Evolutionary conservation across 345 rosid genomes (phyloP).

Genomic region (Viola odorata): DNA sequence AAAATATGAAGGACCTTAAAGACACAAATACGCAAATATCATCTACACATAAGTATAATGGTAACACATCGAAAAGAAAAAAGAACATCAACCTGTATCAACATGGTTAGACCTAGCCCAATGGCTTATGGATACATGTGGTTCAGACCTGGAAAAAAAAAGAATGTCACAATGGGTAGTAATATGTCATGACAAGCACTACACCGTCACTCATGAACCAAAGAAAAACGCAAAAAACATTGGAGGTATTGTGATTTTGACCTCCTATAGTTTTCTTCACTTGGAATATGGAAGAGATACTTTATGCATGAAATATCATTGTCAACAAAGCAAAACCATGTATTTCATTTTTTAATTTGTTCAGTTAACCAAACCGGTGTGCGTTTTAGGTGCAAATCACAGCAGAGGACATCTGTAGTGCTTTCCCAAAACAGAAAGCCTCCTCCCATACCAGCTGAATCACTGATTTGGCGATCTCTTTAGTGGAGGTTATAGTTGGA

Average conservation of each 20-base stretch:
- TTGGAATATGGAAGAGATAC: background rate
- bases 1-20: background rate
- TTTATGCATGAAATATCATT: background rate
- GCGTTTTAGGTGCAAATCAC: background rate
- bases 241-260: background rate
- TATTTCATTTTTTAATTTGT: too few relatives aligned
- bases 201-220: background rate
- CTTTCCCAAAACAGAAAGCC: background rate
- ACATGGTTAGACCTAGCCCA: too few relatives aligned
- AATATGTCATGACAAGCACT: background rate
- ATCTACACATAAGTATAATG: background rate
- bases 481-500: constrained; percentile 3
- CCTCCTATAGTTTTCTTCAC: background rate
- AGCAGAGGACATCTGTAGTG: background rate
- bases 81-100: background rate
- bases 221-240: background rate
- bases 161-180: background rate
- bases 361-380: background rate
- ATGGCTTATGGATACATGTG: too few relatives aligned
- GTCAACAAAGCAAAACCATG: background rate
- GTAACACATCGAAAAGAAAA: background rate
- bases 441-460: background rate
- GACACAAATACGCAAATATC: background rate
- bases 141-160: background rate
- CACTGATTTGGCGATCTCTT: background rate